Percentiles rank a stretch among this genome's conserved stretches.
phyloP scores from a whole-genome alignment of 2,329 filamentous ascomycete species.

The Beauveria medogensis region DNA sequence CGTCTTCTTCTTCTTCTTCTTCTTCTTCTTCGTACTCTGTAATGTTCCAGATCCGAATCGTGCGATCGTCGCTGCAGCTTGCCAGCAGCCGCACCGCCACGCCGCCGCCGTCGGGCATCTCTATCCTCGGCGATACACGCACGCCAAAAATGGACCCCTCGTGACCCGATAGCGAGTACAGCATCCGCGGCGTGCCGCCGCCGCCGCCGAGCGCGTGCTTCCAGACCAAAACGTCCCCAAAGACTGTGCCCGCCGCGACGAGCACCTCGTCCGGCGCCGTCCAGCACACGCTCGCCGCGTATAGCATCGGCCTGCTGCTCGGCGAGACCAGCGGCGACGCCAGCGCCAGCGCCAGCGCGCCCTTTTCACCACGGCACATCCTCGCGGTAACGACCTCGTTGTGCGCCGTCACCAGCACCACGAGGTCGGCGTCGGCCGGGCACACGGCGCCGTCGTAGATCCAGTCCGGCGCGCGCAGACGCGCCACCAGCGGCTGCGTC shows the following conservation, averaged over 20 bases:
- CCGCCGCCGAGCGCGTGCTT: constrained; percentile 41
- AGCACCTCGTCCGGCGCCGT: constrained; percentile 51
- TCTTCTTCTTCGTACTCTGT: constrained; percentile 35
- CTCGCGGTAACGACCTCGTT: constrained; percentile 61
- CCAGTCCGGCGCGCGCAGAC: constrained; percentile 60
- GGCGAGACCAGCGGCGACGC: constrained; percentile 49
- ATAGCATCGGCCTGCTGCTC: constrained; percentile 65
- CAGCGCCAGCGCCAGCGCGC: constrained; percentile 40
- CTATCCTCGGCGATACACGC: constrained; percentile 56
- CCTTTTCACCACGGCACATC: constrained; percentile 16
- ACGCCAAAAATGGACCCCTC: constrained; percentile 94
- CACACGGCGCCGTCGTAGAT: constrained; percentile 60
- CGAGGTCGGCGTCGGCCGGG: constrained; percentile 32
- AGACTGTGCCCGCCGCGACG: constrained; percentile 83
- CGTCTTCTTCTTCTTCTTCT: background rate
- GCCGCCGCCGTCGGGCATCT: constrained; percentile 29
- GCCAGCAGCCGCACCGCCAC: constrained; percentile 57
- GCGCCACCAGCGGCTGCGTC: constrained; percentile 17
- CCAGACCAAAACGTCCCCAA: constrained; percentile 92
- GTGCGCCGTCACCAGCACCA: constrained; percentile 72
- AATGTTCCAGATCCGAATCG: constrained; percentile 81
- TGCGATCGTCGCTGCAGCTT: constrained; percentile 92
- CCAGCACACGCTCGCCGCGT: constrained; percentile 70
- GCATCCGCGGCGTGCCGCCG: constrained; percentile 29
- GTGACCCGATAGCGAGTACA: constrained; percentile 57